phyloP scores from a whole-genome alignment of 441 rosid genomes.

The Gossypium davidsonii region DNA sequence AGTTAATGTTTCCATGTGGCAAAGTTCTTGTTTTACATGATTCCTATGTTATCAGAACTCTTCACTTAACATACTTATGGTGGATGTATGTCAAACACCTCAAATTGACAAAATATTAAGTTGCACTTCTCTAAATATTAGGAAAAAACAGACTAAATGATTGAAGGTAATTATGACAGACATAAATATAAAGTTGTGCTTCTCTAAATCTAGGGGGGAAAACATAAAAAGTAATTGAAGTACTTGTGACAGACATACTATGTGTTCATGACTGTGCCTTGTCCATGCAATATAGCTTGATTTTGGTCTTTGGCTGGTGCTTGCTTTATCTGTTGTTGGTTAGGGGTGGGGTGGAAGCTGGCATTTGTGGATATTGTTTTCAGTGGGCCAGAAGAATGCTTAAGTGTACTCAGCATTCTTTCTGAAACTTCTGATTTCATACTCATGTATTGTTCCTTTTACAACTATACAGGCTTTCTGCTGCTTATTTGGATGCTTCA shows the following conservation, averaged over 20 bases:
- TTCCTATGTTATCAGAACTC: background rate
- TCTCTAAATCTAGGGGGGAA: background rate
- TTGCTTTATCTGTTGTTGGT: background rate
- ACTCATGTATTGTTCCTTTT: background rate
- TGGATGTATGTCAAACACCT: background rate
- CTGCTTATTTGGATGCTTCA: conserved; percentile 61
- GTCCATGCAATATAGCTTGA: background rate
- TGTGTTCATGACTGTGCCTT: background rate
- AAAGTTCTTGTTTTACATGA: background rate
- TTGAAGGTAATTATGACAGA: background rate
- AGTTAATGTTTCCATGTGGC: background rate
- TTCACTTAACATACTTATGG: background rate
- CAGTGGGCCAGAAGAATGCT: background rate
- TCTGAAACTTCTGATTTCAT: background rate
- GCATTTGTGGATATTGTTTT: background rate
- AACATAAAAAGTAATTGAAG: background rate
- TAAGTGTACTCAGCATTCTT: background rate
- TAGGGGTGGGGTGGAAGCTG: background rate
- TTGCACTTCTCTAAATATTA: background rate
- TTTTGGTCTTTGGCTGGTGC: background rate
- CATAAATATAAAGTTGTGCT: background rate
- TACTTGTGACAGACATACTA: background rate
- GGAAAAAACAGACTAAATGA: background rate
- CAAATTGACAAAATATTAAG: background rate
- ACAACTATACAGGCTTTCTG: conserved; percentile 41